phyloP scores from a whole-genome alignment of 495 filamentous ascomycete genomes.

The Xylaria flabelliformis region DNA sequence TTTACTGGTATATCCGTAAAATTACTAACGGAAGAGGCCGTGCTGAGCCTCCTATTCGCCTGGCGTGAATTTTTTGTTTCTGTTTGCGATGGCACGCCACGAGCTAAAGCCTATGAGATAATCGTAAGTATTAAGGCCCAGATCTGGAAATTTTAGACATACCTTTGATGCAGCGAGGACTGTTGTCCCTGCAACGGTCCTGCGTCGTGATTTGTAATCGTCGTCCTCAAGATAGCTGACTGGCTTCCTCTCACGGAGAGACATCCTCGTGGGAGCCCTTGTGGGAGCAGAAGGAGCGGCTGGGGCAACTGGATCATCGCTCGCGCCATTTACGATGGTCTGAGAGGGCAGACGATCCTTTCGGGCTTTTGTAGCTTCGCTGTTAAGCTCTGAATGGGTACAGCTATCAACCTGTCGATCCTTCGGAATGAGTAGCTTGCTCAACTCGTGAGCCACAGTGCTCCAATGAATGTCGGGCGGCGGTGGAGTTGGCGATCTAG shows the following conservation, averaged over 20 bases:
- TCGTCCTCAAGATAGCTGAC: conserved; percentile 54
- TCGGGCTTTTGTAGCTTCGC: conserved; percentile 64
- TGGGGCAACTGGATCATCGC: conserved; percentile 47
- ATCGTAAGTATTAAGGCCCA: conserved; percentile 18
- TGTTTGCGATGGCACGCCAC: conserved; percentile 46
- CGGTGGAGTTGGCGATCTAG: conserved; percentile 61
- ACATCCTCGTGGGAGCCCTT: conserved; percentile 67
- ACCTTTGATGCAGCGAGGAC: conserved; percentile 56
- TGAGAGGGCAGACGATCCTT: conserved; percentile 65
- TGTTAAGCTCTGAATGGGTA: conserved; percentile 75
- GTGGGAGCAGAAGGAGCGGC: conserved; percentile 54
- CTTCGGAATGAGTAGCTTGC: conserved; percentile 79
- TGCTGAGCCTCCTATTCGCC: conserved; percentile 48
- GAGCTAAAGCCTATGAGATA: conserved; percentile 41
- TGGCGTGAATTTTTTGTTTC: conserved; percentile 35
- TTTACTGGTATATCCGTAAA: conserved; percentile 1
- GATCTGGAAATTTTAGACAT: conserved; percentile 23
- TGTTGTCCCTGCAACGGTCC: conserved; percentile 66
- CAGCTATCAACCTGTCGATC: conserved; percentile 74
- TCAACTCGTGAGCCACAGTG: conserved; percentile 78
- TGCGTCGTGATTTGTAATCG: conserved; percentile 64
- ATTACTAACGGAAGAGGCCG: conserved; percentile 42
- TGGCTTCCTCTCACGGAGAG: conserved; percentile 74
- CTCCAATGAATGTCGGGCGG: conserved; percentile 85
- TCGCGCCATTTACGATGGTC: conserved; percentile 33